These are phyloP conservation scores for Microcos paniculata DNA, from an alignment of 345 rosid genomes.

Conservation along the genomic window DNA sequence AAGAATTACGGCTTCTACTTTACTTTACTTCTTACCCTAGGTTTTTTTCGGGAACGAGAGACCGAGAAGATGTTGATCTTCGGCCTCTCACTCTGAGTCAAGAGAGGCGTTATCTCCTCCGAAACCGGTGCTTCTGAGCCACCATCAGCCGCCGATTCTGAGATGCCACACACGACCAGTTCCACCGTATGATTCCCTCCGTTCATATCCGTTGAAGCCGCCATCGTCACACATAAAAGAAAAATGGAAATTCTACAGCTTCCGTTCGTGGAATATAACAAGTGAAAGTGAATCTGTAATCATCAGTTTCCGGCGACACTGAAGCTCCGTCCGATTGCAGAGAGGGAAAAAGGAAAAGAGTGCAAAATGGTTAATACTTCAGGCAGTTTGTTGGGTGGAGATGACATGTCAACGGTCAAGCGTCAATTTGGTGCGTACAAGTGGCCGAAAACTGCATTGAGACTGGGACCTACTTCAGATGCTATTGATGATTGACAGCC, in stretches of 20 bases:
- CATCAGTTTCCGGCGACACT: neutral
- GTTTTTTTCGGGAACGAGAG: conserved; percentile 62
- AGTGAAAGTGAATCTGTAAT: neutral
- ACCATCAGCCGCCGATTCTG: conserved; percentile 32
- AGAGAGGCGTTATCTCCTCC: conserved; percentile 71
- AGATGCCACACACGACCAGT: conserved; percentile 52
- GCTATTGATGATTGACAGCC: neutral
- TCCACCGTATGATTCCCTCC: conserved; percentile 47
- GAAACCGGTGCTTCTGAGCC: conserved; percentile 23
- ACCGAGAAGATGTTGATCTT: conserved; percentile 76
- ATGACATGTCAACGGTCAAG: neutral
- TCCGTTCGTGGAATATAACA: neutral
- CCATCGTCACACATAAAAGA: neutral
- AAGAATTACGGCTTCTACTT: neutral
- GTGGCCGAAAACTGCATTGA: neutral
- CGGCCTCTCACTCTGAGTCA: conserved; percentile 58
- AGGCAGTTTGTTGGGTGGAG: neutral
- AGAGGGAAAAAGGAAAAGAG: neutral
- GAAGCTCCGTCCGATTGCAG: neutral
- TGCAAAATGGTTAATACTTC: neutral
- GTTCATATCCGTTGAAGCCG: neutral
- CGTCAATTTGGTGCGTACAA: neutral
- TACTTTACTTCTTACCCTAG: conserved; percentile 48
- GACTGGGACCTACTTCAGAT: neutral
- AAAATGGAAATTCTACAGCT: neutral